phyloP scores from a whole-genome alignment of 2,329 filamentous ascomycete genomes.

The Beauveria pseudobassiana region DNA sequence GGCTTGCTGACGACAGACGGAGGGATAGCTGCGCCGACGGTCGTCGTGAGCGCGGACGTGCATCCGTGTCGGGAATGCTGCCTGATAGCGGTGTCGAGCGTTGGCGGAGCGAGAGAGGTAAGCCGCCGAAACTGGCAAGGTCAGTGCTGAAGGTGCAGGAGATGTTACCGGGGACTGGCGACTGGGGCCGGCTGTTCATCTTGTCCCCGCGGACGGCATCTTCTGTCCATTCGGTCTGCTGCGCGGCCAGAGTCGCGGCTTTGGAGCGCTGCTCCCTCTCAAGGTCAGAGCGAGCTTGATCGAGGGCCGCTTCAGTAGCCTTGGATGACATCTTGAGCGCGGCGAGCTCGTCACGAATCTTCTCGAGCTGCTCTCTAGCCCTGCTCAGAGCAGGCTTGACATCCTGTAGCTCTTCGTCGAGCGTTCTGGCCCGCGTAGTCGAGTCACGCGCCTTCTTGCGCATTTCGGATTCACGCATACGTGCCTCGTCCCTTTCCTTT shows the following conservation, averaged over 20 bases:
- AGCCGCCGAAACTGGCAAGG: conserved; percentile 34
- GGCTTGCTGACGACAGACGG: conserved; percentile 22
- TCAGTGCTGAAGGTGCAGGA: conserved; percentile 49
- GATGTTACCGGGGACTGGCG: conserved; percentile 40
- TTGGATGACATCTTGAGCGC: conserved; percentile 57
- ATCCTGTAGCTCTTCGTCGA: conserved; percentile 79
- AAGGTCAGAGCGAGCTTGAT: conserved; percentile 43
- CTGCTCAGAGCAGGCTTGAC: conserved; percentile 55
- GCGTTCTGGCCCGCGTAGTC: conserved; percentile 55
- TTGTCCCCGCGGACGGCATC: conserved; percentile 37
- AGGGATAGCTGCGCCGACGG: conserved; percentile 39
- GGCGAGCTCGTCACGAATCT: conserved; percentile 52
- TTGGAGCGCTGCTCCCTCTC: conserved; percentile 37
- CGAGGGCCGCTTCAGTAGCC: conserved; percentile 57
- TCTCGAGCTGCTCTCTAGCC: conserved; percentile 55
- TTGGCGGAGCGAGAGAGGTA: conserved; percentile 23
- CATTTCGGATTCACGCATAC: conserved; percentile 76
- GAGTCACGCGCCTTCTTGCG: conserved; percentile 83
- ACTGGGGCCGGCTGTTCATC: conserved; percentile 42
- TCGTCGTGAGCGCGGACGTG: conserved; percentile 34
- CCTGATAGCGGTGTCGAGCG: conserved; percentile 40
- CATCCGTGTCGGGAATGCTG: conserved; percentile 30
- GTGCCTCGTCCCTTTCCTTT: conserved; percentile 82
- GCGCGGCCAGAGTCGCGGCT: conserved; percentile 25
- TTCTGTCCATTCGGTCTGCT: conserved; percentile 43